These are phyloP conservation scores for Globisporangium carolinianum DNA, from an alignment of 352 stramenopile genomes.

Conservation along the genomic window DNA sequence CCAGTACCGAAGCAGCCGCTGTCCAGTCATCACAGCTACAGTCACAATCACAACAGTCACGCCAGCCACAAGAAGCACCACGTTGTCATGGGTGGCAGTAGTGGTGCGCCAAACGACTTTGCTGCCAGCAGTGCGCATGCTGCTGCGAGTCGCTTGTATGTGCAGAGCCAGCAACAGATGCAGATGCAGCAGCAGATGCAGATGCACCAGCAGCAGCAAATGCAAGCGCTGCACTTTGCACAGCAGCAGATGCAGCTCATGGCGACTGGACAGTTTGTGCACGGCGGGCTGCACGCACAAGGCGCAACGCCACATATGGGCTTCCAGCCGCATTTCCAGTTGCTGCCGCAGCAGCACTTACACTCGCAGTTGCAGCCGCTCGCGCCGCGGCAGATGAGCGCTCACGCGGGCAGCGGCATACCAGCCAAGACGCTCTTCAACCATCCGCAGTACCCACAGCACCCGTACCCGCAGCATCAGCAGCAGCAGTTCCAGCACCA, in stretches of 20 bases:
- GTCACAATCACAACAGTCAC: neutral
- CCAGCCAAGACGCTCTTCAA: neutral
- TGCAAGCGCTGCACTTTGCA: constrained; percentile 14
- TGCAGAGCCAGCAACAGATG: constrained; percentile 12
- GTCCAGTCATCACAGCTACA: constrained; percentile 4
- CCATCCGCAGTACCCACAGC: neutral
- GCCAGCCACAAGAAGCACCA: constrained; percentile 18
- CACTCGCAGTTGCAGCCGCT: neutral
- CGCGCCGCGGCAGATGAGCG: constrained; percentile 4
- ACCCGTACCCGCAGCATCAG: constrained; percentile 3
- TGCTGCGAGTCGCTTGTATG: constrained; percentile 5
- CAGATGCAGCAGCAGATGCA: constrained; percentile 10
- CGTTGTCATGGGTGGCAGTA: constrained; percentile 11
- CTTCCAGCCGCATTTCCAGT: constrained; percentile 5
- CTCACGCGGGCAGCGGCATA: neutral
- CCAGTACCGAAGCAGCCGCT: constrained; percentile 45
- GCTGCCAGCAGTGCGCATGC: neutral
- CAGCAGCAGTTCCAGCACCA: constrained; percentile 17
- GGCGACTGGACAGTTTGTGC: constrained; percentile 1
- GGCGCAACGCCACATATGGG: neutral
- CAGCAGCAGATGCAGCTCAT: constrained; percentile 9
- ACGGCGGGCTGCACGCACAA: constrained; percentile 1
- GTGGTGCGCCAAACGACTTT: neutral
- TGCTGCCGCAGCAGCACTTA: constrained; percentile 9
- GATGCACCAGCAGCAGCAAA: constrained; percentile 11